Evolutionary conservation across 805 yeast species (phyloP).

Genomic region (Candida nemodendra): DNA sequence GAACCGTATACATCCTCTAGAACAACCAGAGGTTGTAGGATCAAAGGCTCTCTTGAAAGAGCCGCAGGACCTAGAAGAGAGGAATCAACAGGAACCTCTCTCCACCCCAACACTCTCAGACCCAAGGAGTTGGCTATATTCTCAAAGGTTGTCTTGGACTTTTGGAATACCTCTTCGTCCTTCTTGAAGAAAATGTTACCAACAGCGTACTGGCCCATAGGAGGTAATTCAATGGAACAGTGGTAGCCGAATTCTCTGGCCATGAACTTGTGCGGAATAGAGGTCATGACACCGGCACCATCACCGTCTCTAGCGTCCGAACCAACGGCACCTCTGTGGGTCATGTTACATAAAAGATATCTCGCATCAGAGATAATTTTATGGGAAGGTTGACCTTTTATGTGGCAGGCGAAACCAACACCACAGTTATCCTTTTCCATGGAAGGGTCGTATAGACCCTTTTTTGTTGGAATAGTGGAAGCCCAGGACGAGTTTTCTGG

Average conservation of each 20-base stretch:
- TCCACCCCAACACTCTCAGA: conserved; percentile 88
- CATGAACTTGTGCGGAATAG: conserved; percentile 88
- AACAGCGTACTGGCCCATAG: conserved; percentile 84
- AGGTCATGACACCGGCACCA: conserved; percentile 96
- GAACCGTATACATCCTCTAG: conserved; percentile 49
- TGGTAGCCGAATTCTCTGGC: conserved; percentile 76
- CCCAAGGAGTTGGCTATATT: conserved; percentile 74
- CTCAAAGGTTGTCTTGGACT: conserved; percentile 77
- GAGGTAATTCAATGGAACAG: conserved; percentile 67
- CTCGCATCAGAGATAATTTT: conserved; percentile 91
- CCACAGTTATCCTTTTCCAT: conserved; percentile 97
- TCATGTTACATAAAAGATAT: conserved; percentile 90
- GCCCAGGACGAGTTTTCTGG: conserved; percentile 91
- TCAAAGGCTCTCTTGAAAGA: conserved; percentile 84
- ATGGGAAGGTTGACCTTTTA: conserved; percentile 84
- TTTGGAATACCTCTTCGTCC: conserved; percentile 66
- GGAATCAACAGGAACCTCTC: conserved; percentile 93
- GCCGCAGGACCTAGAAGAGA: conserved; percentile 94
- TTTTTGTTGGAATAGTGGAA: conserved; percentile 74
- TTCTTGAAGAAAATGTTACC: conserved; percentile 94
- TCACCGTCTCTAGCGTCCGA: conserved; percentile 96
- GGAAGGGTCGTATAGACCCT: conserved; percentile 93
- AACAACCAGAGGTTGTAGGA: conserved; percentile 91
- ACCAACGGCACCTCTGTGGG: conserved; percentile 98
- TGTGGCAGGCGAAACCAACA: conserved; percentile 95